phyloP scores from a whole-genome alignment of 768 basidiomycete species.

The Boletus rubescentipes region DNA sequence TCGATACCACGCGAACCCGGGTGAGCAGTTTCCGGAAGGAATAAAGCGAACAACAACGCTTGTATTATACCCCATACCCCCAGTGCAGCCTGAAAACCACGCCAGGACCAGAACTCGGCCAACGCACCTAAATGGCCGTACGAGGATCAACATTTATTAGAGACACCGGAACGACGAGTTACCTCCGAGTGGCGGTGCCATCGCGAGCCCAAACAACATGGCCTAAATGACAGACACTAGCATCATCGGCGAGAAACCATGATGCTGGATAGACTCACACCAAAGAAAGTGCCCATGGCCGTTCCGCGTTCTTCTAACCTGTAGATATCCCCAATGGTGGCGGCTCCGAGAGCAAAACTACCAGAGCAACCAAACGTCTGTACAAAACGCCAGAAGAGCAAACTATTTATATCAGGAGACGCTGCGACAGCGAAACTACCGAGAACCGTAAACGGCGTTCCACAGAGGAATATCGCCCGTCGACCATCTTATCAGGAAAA shows the following conservation, averaged over 20 bases:
- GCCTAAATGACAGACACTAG: slow-evolving; percentile 30
- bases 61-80: slow-evolving; percentile 40
- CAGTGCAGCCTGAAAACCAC: slow-evolving; percentile 51
- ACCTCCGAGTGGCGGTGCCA: slow-evolving; percentile 62
- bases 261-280: slow-evolving; percentile 32
- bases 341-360: slow-evolving; percentile 52
- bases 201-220: slow-evolving; percentile 54
- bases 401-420: slow-evolving; percentile 38
- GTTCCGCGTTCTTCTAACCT: slow-evolving; percentile 57
- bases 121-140: slow-evolving; percentile 36
- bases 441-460: slow-evolving; percentile 55
- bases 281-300: slow-evolving; percentile 59
- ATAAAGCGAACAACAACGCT: slow-evolving; percentile 39
- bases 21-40: slow-evolving; percentile 65
- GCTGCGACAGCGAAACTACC: slow-evolving; percentile 61
- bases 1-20: slow-evolving; percentile 57
- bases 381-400: slow-evolving; percentile 64
- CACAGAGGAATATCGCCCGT: slow-evolving; percentile 54
- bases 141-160: background rate
- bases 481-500: slow-evolving; percentile 57
- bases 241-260: background rate
- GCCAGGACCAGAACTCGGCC: slow-evolving; percentile 65
- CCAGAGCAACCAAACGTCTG: slow-evolving; percentile 66
- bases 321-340: slow-evolving; percentile 66
- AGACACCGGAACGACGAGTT: background rate